A percentile compares a stretch with the other conserved stretches of the same genome.
These are phyloP conservation scores for Lichtheimia corymbifera DNA, from an alignment of 371 early-diverging fungal genomes.

Conservation along the genomic window DNA sequence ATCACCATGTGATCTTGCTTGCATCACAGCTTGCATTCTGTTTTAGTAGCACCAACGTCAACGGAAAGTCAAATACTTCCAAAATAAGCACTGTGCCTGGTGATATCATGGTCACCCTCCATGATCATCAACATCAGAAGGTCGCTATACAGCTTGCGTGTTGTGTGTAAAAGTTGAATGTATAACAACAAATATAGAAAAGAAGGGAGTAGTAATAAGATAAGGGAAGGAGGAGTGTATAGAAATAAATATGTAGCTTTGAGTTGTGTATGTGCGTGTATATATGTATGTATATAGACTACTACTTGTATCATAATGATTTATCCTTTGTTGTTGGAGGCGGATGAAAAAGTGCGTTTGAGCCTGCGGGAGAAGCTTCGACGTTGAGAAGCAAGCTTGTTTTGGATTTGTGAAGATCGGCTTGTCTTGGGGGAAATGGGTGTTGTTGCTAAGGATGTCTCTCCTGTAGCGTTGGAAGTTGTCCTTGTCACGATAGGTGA, in stretches of 20 bases:
- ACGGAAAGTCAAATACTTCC: no score
- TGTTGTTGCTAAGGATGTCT: constrained; percentile 5
- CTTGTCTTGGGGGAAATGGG: constrained; percentile 9
- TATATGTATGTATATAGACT: neutral
- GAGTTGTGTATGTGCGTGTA: no score
- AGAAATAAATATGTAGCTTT: neutral
- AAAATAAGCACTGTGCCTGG: no score
- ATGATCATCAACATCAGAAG: no score
- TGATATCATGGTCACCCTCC: no score
- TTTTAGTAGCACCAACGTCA: no score
- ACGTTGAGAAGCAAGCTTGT: constrained; percentile 5
- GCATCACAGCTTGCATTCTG: no score
- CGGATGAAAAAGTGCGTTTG: constrained; percentile 13
- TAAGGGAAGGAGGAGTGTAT: neutral
- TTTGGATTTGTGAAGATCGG: constrained; percentile 12
- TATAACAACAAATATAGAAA: no score
- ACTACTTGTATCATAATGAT: neutral
- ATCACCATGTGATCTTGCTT: no score
- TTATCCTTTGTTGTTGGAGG: constrained; percentile 2
- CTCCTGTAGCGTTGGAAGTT: neutral
- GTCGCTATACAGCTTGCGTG: no score
- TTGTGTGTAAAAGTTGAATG: no score
- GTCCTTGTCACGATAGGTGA: constrained; percentile 4
- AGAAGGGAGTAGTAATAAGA: neutral
- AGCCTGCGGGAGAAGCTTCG: constrained; percentile 9